Percentiles rank a stretch among this genome's conserved stretches.
Conservation (phyloP, 169 alveolate species). For the Cyclospora cayetanensis region DNA sequence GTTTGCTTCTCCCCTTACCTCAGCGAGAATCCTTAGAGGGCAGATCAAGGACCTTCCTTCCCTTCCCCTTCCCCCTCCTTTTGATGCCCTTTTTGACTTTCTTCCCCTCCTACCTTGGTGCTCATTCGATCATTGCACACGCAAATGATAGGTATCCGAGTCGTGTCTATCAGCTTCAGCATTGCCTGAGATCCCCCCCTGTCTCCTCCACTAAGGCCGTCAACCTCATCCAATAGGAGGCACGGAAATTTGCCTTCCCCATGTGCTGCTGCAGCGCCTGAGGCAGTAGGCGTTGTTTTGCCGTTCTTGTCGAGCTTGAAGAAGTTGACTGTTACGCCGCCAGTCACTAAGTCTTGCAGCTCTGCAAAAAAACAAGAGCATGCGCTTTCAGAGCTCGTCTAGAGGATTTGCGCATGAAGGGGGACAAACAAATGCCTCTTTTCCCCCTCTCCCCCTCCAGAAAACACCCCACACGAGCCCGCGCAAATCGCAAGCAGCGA, state of each 20-base stretch:
- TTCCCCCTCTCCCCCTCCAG: too few relatives aligned
- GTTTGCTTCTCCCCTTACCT: too few relatives aligned
- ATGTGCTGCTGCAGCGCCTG: constrained; percentile 10
- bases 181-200: constrained; percentile 97
- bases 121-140: constrained; percentile 95
- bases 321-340: not conserved
- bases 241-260: constrained; percentile 80
- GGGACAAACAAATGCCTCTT: not conserved
- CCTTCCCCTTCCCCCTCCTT: too few relatives aligned
- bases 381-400: not conserved
- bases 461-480: too few relatives aligned
- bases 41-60: too few relatives aligned
- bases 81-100: too few relatives aligned
- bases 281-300: not conserved
- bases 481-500: too few relatives aligned
- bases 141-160: constrained; percentile 97
- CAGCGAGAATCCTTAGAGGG: too few relatives aligned
- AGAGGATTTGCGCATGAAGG: not conserved
- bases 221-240: constrained; percentile 97
- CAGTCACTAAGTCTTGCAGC: not conserved
- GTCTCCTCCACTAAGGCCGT: constrained; percentile 98
- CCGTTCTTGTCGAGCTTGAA: not conserved
- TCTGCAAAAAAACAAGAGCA: not conserved
- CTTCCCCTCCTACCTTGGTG: constrained; percentile 70
- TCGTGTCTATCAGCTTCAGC: constrained; percentile 91